Evolutionary conservation across 148 eudicot species (phyloP), one percentile per base, ranked within the genome.

Genomic region (Hydrangea macrophylla): DNA sequence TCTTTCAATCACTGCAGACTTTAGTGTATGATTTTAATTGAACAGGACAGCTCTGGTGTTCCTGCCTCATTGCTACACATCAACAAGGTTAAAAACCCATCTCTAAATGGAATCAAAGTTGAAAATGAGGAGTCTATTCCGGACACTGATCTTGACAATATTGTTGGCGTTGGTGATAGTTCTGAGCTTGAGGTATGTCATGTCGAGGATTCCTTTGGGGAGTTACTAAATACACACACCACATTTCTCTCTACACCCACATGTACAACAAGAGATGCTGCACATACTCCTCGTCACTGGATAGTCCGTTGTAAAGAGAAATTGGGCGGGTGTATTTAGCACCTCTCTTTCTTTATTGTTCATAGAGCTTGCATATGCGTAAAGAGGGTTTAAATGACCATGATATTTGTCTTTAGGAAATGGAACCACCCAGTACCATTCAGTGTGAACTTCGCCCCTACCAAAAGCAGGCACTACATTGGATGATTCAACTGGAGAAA

Each of bases 401-500:
- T 50, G 24, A 7, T 51, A 0, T 22, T 71, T 69, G 36, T 48
- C 26, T 73, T 28, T 70, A 94, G 99, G 99, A 94, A 86, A 88
- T 89, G 92, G 99, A 90, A 73, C 90, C 99, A 12, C 99, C 99
- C 22, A 68, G 84, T 69, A 81, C 89, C 54, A 89, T 94, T 71
- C 91, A 76, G 53, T 94, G 99, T 68, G 89, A 88, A 68, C 87
- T 94, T 65, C 97, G 96, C 17, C 87, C 97, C 39, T 94, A 94
- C 73, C 99, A 94, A 80, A 94, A 94, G 75, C 97, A 94, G 79
- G 99, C 99, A 54, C 93, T 94, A 76, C 80, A 85, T 65, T 94
- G 96, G 96, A 94, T 94, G 99, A 74, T 81, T 53, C 78, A 85
- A 56, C 75, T 85, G 72, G 99, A 94, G 84, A 91, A 86, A 79